These are phyloP conservation scores for Aspergillus nidulans DNA, from an alignment of 495 filamentous ascomycete species.

Conservation along the genomic window DNA sequence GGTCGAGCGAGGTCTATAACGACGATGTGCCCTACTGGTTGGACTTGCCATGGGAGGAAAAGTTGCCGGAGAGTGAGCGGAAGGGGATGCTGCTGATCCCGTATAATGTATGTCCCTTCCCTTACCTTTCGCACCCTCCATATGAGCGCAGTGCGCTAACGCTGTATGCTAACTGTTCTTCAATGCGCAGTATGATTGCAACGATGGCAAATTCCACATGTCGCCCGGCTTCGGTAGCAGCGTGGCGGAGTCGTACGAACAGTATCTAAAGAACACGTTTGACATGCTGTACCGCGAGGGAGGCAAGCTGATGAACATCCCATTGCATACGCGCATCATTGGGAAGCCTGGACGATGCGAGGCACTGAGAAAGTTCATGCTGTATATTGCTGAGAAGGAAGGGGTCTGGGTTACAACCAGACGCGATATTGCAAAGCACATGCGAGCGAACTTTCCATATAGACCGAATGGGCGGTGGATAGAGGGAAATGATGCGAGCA, in stretches of 20 bases:
- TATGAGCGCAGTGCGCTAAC: too few relatives aligned
- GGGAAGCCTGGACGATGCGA: constrained; percentile 38
- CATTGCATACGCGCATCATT: constrained; percentile 13
- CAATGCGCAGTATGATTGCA: constrained; percentile 1
- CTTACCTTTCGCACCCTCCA: neutral
- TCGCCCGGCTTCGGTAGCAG: neutral
- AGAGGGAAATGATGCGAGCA: neutral
- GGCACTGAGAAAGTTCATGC: constrained; percentile 41
- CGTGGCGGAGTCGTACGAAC: constrained; percentile 6
- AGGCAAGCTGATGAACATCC: constrained; percentile 9
- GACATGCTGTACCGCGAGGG: constrained; percentile 10
- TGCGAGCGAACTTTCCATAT: constrained; percentile 38
- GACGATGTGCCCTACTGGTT: constrained; percentile 13
- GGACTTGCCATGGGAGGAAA: constrained; percentile 8
- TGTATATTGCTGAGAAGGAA: constrained; percentile 36
- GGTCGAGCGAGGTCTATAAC: constrained; percentile 1
- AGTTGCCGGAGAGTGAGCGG: constrained; percentile 1
- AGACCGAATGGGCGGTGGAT: constrained; percentile 10
- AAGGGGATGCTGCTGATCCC: constrained; percentile 9
- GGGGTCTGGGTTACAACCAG: constrained; percentile 46
- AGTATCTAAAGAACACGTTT: constrained; percentile 10
- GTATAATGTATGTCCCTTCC: constrained; percentile 4
- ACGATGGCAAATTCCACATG: constrained; percentile 10
- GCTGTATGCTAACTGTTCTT: neutral
- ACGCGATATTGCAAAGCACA: constrained; percentile 40